Evolutionary conservation across 306 rosid genomes (phyloP).

Genomic region (Hippophae tibetana): DNA sequence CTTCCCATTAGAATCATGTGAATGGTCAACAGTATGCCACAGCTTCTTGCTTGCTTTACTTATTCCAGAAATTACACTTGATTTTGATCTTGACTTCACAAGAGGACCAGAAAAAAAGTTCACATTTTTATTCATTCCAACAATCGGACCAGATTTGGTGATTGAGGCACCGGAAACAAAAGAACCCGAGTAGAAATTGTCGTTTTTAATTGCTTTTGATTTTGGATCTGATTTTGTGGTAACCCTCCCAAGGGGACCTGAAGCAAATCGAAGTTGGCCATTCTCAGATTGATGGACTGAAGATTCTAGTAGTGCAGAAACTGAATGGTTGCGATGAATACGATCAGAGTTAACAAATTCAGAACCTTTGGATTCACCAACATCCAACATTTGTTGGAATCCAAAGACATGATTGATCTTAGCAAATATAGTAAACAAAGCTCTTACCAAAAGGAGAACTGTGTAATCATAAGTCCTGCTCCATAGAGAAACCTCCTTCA

Average conservation of each 20-base stretch:
- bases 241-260: conserved; percentile 71
- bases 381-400: conserved; percentile 34
- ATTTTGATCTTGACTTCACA: conserved; percentile 35
- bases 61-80: conserved; percentile 45
- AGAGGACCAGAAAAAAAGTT: conserved; percentile 73
- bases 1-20: conserved; percentile 34
- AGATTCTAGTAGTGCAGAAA: conserved; percentile 60
- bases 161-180: conserved; percentile 47
- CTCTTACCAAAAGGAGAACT: conserved; percentile 55
- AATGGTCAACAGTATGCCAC: conserved; percentile 40
- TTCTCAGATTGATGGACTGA: conserved; percentile 40
- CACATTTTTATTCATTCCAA: conserved; percentile 32
- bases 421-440: conserved; percentile 61
- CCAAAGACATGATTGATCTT: conserved; percentile 76
- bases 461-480: conserved; percentile 74
- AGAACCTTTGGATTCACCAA: conserved; percentile 32
- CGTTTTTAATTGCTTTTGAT: conserved; percentile 27
- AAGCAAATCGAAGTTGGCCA: conserved; percentile 59
- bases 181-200: conserved; percentile 59
- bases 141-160: conserved; percentile 46
- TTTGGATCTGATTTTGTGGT: conserved; percentile 34
- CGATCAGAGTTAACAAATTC: conserved; percentile 35
- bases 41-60: conserved; percentile 42
- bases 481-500: conserved; percentile 71
- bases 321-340: conserved; percentile 54